Percentiles rank a stretch among this genome's conserved stretches.
phyloP scores from a whole-genome alignment of 2,329 filamentous ascomycete species.

The Penicillium janthinellum region DNA sequence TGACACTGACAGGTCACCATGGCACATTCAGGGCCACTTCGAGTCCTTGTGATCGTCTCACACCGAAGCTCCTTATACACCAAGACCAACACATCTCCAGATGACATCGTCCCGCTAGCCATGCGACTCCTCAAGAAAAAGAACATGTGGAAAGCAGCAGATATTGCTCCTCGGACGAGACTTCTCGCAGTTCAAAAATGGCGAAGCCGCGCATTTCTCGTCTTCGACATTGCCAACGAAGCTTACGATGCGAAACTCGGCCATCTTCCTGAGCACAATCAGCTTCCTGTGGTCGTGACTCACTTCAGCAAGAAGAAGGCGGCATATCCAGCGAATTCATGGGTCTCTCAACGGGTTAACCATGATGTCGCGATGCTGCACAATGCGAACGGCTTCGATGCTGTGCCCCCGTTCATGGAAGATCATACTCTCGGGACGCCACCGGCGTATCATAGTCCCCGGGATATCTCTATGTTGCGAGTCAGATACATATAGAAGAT shows the following conservation, averaged over 20 bases:
- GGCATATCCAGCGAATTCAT: slow-evolving; percentile 25
- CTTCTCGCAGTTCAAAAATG: slow-evolving; percentile 28
- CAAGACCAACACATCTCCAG: slow-evolving; percentile 21
- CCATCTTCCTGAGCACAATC: slow-evolving; percentile 31
- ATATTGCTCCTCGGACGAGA: slow-evolving; percentile 10
- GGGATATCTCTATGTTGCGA: slow-evolving; percentile 25
- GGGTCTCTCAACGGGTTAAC: slow-evolving; percentile 28
- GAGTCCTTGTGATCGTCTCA: slow-evolving; percentile 29
- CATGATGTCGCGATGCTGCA: slow-evolving; percentile 28
- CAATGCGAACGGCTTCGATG: slow-evolving; percentile 27
- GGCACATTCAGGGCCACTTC: slow-evolving; percentile 19
- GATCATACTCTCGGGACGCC: slow-evolving; percentile 25
- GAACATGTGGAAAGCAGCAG: slow-evolving; percentile 6
- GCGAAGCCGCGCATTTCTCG: slow-evolving; percentile 28
- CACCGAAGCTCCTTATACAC: slow-evolving; percentile 22
- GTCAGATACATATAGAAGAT: slow-evolving; percentile 18
- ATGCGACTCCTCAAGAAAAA: slow-evolving; percentile 21
- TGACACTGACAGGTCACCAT: slow-evolving; percentile 10
- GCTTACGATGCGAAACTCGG: slow-evolving; percentile 25
- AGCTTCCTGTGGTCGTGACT: slow-evolving; percentile 26
- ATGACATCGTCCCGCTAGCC: slow-evolving; percentile 24
- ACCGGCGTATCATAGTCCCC: slow-evolving; percentile 25
- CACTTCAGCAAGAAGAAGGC: slow-evolving; percentile 28
- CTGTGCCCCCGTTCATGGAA: slow-evolving; percentile 26
- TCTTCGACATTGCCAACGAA: slow-evolving; percentile 30